A percentile compares a stretch with the other conserved stretches of the same genome.
phyloP scores from a whole-genome alignment of 345 rosid species.

The Euphorbia pulcherrima region DNA sequence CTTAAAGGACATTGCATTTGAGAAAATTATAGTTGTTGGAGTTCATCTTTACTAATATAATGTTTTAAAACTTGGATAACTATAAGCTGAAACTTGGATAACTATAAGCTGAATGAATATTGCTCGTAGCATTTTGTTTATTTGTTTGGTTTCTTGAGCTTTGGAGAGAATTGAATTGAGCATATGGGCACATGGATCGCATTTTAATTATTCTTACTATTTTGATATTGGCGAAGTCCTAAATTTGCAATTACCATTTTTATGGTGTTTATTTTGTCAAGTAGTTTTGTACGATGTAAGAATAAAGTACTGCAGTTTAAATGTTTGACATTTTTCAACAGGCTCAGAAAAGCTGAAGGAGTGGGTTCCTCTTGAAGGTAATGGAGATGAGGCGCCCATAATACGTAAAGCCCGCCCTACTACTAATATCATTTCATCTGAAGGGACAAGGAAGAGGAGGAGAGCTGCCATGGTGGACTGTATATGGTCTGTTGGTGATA shows the following conservation, averaged over 20 bases:
- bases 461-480: constrained; percentile 70
- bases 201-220: background rate
- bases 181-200: background rate
- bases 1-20: background rate
- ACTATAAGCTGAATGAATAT: background rate
- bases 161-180: background rate
- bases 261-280: background rate
- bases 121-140: background rate
- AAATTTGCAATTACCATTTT: background rate
- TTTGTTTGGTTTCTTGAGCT: background rate
- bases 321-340: constrained; percentile 22
- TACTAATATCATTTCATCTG: constrained; percentile 54
- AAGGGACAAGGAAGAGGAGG: constrained; percentile 94
- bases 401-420: constrained; percentile 68
- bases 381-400: constrained; percentile 59
- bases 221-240: background rate
- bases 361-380: constrained; percentile 71
- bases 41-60: background rate
- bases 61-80: background rate
- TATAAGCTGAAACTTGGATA: background rate
- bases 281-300: constrained; percentile 2
- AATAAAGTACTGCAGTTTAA: background rate
- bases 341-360: constrained; percentile 75
- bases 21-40: background rate
- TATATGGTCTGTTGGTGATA: constrained; percentile 86